phyloP scores from a whole-genome alignment of 225 moss, liverwort and hornwort species.

The Physcomitrellopsis africana region DNA sequence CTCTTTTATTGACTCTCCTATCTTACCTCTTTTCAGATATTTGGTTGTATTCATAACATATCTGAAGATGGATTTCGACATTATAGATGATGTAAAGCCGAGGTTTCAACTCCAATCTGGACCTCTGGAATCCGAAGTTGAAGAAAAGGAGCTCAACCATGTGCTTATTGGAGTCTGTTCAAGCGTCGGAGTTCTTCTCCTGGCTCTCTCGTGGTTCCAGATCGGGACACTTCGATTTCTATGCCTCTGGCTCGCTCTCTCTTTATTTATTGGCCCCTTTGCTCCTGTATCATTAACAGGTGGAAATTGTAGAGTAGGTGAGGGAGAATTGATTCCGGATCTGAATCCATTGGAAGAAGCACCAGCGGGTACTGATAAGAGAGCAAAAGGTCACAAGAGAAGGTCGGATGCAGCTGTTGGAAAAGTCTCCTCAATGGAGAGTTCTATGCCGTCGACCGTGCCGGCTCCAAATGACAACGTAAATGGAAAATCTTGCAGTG shows the following conservation, averaged over 20 bases:
- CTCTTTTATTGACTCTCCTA: not conserved
- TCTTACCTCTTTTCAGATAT: slow-evolving; percentile 23
- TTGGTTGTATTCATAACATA: not conserved
- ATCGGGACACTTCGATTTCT: slow-evolving; percentile 61
- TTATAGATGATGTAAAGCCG: slow-evolving; percentile 78
- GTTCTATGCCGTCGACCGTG: slow-evolving; percentile 13
- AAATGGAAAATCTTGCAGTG: slow-evolving; percentile 31
- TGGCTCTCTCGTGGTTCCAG: slow-evolving; percentile 63
- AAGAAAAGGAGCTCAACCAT: slow-evolving; percentile 50
- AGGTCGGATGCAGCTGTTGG: slow-evolving; percentile 42
- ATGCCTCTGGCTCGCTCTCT: slow-evolving; percentile 68
- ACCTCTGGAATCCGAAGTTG: slow-evolving; percentile 37
- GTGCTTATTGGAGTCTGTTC: slow-evolving; percentile 60
- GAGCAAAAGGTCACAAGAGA: slow-evolving; percentile 40
- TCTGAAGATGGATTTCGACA: slow-evolving; percentile 80
- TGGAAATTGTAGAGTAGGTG: slow-evolving; percentile 74
- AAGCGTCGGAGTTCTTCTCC: slow-evolving; percentile 56
- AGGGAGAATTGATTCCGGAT: slow-evolving; percentile 58
- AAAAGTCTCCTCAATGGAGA: slow-evolving; percentile 38
- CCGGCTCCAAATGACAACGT: slow-evolving; percentile 28
- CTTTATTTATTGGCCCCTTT: slow-evolving; percentile 74
- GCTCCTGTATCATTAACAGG: slow-evolving; percentile 74
- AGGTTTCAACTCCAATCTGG: slow-evolving; percentile 82
- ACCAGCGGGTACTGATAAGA: slow-evolving; percentile 42
- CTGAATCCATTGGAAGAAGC: slow-evolving; percentile 35